These are phyloP conservation scores for Dentipellis sp. DNA, from an alignment of 768 basidiomycete species.

Conservation along the genomic window DNA sequence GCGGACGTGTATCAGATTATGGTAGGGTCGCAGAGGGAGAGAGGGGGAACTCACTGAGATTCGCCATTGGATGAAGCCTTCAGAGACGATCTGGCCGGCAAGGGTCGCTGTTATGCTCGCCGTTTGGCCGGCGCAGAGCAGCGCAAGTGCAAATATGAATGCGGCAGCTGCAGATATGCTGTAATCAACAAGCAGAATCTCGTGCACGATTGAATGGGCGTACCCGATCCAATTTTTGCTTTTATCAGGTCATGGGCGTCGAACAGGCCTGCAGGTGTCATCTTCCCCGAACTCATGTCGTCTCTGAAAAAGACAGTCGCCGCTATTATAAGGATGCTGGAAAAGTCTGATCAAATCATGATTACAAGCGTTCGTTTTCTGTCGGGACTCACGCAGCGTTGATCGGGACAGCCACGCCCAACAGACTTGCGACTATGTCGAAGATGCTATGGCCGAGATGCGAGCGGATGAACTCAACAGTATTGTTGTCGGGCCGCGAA, in stretches of 20 bases:
- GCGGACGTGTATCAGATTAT: neutral
- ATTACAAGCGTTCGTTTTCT: neutral
- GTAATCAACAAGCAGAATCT: no score
- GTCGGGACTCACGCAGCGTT: slow-evolving; percentile 56
- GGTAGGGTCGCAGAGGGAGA: slow-evolving; percentile 10
- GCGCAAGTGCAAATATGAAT: slow-evolving; percentile 34
- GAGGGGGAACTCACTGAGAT: slow-evolving; percentile 22
- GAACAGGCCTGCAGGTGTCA: slow-evolving; percentile 28
- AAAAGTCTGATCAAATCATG: neutral
- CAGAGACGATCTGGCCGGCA: slow-evolving; percentile 38
- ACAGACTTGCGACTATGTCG: slow-evolving; percentile 46
- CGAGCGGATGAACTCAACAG: slow-evolving; percentile 25
- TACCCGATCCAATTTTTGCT: slow-evolving; percentile 29
- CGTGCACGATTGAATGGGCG: neutral
- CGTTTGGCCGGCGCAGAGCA: slow-evolving; percentile 50
- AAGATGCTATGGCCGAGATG: slow-evolving; percentile 34
- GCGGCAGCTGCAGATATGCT: neutral
- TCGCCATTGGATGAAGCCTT: slow-evolving; percentile 41
- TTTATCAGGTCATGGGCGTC: slow-evolving; percentile 31
- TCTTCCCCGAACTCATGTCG: slow-evolving; percentile 29
- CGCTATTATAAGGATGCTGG: slow-evolving; percentile 1
- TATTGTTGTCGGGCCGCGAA: slow-evolving; percentile 25
- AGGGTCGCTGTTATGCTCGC: slow-evolving; percentile 41
- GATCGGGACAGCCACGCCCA: slow-evolving; percentile 81
- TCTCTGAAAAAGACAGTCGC: slow-evolving; percentile 4